Evolutionary conservation across 2,329 filamentous ascomycete species (phyloP).

Genomic region (Myotisia sp.): DNA sequence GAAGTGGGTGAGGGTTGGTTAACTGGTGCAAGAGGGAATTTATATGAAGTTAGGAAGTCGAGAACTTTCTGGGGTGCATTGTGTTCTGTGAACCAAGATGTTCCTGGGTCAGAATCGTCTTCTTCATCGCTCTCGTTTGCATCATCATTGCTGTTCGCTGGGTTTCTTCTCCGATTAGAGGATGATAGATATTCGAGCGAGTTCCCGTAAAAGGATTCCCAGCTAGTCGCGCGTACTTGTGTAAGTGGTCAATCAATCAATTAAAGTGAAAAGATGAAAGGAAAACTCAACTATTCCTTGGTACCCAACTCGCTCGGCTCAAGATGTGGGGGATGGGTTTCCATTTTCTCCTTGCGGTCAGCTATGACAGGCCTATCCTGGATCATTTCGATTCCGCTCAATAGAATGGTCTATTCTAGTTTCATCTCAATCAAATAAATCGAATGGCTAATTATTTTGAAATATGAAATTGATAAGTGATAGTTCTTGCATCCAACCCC

Average conservation of each 20-base stretch:
- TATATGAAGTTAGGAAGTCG: constrained; percentile 44
- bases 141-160: constrained; percentile 8
- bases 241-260: constrained; percentile 4
- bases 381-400: too few relatives aligned
- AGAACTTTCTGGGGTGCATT: constrained; percentile 72
- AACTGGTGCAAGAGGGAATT: constrained; percentile 30
- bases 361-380: too few relatives aligned
- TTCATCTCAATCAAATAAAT: too few relatives aligned
- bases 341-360: too few relatives aligned
- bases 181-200: constrained; percentile 27
- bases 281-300: constrained; percentile 74
- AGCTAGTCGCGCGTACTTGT: constrained; percentile 48
- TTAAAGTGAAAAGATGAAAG: not conserved
- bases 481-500: too few relatives aligned
- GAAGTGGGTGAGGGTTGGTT: constrained; percentile 14
- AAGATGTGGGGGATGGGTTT: constrained; percentile 46
- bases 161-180: constrained; percentile 13
- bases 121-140: constrained; percentile 50
- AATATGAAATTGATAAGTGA: too few relatives aligned
- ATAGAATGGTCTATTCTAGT: too few relatives aligned
- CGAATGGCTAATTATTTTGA: too few relatives aligned
- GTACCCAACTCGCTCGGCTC: constrained; percentile 71
- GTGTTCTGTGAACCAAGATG: constrained; percentile 92
- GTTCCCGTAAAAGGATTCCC: constrained; percentile 41
- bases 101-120: constrained; percentile 61